A percentile compares a stretch with the other conserved stretches of the same genome.
Conservation (phyloP, 2,329 filamentous ascomycete species). For the Sporothrix luriei region DNA sequence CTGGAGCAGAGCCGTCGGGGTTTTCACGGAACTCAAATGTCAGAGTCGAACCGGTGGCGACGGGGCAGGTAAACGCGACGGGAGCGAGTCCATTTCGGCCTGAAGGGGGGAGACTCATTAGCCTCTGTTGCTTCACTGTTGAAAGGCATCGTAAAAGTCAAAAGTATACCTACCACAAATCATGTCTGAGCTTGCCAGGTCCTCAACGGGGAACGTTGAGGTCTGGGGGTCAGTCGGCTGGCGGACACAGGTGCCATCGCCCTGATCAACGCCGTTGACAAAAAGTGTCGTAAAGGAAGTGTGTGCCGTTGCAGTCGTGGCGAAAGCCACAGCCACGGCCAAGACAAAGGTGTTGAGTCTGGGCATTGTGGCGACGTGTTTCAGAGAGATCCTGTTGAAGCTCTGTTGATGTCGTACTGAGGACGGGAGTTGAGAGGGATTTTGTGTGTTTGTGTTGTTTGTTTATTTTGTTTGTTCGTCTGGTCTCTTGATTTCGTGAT, state of each 20-base stretch:
- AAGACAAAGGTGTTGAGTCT: conserved; percentile 43
- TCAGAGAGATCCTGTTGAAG: not conserved
- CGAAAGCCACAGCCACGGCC: conserved; percentile 44
- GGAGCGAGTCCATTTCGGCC: conserved; percentile 50
- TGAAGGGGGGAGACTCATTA: conserved; percentile 36
- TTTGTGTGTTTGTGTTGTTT: conserved; percentile 6
- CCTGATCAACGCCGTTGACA: conserved; percentile 64
- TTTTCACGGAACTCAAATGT: conserved; percentile 68
- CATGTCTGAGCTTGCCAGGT: conserved; percentile 64
- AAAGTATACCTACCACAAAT: conserved; percentile 63
- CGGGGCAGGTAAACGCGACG: conserved; percentile 54
- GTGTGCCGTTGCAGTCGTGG: conserved; percentile 54
- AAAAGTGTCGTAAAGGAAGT: conserved; percentile 66
- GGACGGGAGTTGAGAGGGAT: no score
- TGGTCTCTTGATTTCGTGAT: conserved; percentile 6
- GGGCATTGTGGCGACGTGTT: conserved; percentile 40
- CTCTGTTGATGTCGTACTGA: not conserved
- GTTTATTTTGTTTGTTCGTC: not conserved
- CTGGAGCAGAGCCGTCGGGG: conserved; percentile 57
- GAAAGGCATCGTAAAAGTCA: not conserved
- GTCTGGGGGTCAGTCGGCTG: conserved; percentile 59
- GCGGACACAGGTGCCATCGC: conserved; percentile 71
- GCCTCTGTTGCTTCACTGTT: conserved; percentile 21
- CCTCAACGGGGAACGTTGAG: conserved; percentile 60
- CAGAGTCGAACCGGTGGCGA: conserved; percentile 56